These are phyloP conservation scores for Fusarium guadeloupense DNA, from an alignment of 2,329 filamentous ascomycete species.

Conservation along the genomic window DNA sequence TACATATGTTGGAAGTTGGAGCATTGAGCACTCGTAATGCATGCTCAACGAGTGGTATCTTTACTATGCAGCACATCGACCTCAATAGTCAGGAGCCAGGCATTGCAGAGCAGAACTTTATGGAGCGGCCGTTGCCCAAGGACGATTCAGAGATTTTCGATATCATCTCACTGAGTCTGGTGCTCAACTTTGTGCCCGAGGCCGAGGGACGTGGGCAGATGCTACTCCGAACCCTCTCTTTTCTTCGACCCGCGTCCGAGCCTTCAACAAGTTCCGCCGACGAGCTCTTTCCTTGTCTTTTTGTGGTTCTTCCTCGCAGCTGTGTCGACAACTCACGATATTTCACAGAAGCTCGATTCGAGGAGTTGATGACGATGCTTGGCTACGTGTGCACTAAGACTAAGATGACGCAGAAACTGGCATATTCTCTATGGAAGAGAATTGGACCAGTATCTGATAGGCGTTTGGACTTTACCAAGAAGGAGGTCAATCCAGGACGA, in stretches of 20 bases:
- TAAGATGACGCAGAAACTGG: conserved; percentile 83
- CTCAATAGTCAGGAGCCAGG: conserved; percentile 84
- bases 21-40: conserved; percentile 86
- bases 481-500: conserved; percentile 77
- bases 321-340: conserved; percentile 94
- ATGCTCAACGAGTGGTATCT: conserved; percentile 75
- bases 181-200: conserved; percentile 93
- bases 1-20: conserved; percentile 87
- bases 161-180: conserved; percentile 88
- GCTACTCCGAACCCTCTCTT: conserved; percentile 78
- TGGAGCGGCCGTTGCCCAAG: conserved; percentile 80
- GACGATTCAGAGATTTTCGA: conserved; percentile 76
- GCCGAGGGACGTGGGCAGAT: conserved; percentile 80
- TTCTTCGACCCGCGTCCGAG: conserved; percentile 60
- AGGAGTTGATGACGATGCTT: conserved; percentile 77
- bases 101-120: conserved; percentile 92
- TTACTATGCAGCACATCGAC: conserved; percentile 86
- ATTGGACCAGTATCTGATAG: conserved; percentile 29
- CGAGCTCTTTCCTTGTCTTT: conserved; percentile 72
- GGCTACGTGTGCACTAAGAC: conserved; percentile 73
- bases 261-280: conserved; percentile 33
- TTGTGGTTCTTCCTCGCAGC: conserved; percentile 87
- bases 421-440: conserved; percentile 87
- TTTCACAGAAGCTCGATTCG: conserved; percentile 74
- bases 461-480: conserved; percentile 61